Conservation (phyloP, 257 asterid species). For the Gentiana straminea region DNA sequence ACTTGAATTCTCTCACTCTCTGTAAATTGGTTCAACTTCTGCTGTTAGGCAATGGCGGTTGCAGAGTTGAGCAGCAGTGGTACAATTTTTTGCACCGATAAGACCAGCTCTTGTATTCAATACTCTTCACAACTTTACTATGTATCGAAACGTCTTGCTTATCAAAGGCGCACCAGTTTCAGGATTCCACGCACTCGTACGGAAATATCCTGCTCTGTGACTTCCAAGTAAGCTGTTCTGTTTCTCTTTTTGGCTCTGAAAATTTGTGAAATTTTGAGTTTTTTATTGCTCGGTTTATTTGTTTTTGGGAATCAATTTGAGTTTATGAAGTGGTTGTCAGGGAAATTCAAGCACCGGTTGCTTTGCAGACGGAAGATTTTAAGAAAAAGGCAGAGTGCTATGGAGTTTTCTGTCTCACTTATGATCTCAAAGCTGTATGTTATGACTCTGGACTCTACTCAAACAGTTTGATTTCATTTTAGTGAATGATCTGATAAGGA, state of each 20-base stretch:
- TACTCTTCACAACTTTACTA: constrained; percentile 46
- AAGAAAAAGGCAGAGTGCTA: constrained; percentile 79
- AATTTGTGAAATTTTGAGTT: background rate
- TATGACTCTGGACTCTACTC: background rate
- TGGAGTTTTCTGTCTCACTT: constrained; percentile 94
- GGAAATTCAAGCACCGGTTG: constrained; percentile 63
- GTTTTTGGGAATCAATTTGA: background rate
- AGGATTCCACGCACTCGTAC: constrained; percentile 22
- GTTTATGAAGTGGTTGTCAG: constrained; percentile 21
- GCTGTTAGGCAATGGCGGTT: constrained; percentile 49
- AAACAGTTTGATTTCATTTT: too few species aligned
- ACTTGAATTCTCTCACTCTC: background rate
- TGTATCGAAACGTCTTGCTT: constrained; percentile 31
- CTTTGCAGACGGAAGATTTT: constrained; percentile 45
- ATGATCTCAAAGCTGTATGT: constrained; percentile 93
- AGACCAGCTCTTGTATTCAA: constrained; percentile 16
- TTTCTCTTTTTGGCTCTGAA: background rate
- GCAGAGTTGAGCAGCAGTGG: constrained; percentile 44
- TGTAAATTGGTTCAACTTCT: background rate
- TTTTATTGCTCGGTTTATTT: constrained; percentile 2
- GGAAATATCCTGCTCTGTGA: constrained; percentile 64
- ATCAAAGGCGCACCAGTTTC: constrained; percentile 24
- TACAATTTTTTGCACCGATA: constrained; percentile 22
- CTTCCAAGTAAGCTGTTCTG: constrained; percentile 38
- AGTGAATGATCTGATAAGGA: too few species aligned